Percentiles rank a stretch among this genome's conserved stretches.
Evolutionary conservation across 352 stramenopile species (phyloP).

Genomic region (Thalassiosira pacifica): DNA sequence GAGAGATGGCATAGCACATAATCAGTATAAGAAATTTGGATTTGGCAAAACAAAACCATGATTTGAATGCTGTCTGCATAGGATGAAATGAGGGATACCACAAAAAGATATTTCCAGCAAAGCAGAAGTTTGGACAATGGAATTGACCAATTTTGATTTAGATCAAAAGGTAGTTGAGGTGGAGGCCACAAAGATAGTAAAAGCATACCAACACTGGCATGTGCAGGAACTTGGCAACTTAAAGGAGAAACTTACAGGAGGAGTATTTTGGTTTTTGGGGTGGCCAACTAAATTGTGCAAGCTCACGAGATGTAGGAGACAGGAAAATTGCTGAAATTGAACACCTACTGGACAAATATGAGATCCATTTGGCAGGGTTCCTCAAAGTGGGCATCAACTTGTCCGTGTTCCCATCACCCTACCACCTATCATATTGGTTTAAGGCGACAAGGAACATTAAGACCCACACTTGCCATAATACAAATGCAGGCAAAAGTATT

Average conservation of each 20-base stretch:
- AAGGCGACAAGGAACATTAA: not conserved
- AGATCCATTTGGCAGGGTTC: not conserved
- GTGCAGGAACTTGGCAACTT: not conserved
- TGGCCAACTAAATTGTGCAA: not conserved
- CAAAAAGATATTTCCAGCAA: not conserved
- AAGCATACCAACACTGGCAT: not conserved
- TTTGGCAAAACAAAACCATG: not conserved
- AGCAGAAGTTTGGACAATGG: not conserved
- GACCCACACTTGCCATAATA: not conserved
- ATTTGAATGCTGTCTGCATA: not conserved
- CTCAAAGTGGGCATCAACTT: not conserved
- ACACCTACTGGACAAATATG: not conserved
- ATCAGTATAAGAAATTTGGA: not conserved
- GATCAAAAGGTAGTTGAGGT: not conserved
- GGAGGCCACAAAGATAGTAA: too few relatives aligned
- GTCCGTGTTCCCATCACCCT: not conserved
- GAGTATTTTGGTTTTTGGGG: not conserved
- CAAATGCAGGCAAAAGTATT: too few relatives aligned
- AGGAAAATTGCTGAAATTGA: not conserved
- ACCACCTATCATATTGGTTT: not conserved
- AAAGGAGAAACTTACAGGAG: not conserved
- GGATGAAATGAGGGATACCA: not conserved
- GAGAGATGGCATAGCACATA: not conserved
- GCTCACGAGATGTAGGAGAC: not conserved
- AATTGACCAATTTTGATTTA: not conserved